Evolutionary conservation across 345 rosid genomes (phyloP).

Genomic region (Pistacia atlantica): DNA sequence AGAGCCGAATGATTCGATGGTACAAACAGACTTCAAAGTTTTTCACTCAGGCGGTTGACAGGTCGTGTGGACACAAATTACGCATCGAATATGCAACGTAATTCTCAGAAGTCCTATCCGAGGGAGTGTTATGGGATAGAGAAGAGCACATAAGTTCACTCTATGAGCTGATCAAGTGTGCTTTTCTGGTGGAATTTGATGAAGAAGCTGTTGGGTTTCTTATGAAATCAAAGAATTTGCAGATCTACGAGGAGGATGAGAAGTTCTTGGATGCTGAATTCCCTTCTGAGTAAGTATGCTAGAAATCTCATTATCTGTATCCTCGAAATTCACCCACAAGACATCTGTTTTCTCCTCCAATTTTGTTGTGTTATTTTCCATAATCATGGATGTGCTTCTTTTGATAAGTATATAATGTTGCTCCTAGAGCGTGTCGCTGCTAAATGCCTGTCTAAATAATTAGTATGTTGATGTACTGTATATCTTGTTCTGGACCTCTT

Average conservation of each 20-base stretch:
- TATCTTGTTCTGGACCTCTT: no score
- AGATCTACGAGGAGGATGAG: conserved; percentile 50
- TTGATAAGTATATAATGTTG: not conserved
- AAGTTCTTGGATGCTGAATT: conserved; percentile 46
- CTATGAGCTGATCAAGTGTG: conserved; percentile 58
- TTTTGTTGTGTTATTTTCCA: not conserved
- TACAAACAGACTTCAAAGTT: conserved; percentile 46
- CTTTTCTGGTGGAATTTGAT: conserved; percentile 48
- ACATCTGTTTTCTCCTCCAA: not conserved
- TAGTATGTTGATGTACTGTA: not conserved
- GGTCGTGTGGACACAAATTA: conserved; percentile 32
- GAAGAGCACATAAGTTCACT: conserved; percentile 46
- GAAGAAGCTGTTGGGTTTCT: conserved; percentile 51
- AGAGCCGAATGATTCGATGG: conserved; percentile 53
- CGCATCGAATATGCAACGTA: conserved; percentile 49
- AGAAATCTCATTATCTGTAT: no score
- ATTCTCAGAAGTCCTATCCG: conserved; percentile 49
- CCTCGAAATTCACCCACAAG: not conserved
- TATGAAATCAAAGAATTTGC: conserved; percentile 59
- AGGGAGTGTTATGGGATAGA: conserved; percentile 55
- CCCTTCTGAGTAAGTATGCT: conserved; percentile 22
- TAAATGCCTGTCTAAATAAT: not conserved
- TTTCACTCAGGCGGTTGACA: conserved; percentile 42
- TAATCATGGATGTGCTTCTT: no score
- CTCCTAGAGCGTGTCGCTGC: not conserved